These are phyloP conservation scores for Ophiostoma himal-ulmi DNA, from an alignment of 2,329 filamentous ascomycete species.

Conservation along the genomic window DNA sequence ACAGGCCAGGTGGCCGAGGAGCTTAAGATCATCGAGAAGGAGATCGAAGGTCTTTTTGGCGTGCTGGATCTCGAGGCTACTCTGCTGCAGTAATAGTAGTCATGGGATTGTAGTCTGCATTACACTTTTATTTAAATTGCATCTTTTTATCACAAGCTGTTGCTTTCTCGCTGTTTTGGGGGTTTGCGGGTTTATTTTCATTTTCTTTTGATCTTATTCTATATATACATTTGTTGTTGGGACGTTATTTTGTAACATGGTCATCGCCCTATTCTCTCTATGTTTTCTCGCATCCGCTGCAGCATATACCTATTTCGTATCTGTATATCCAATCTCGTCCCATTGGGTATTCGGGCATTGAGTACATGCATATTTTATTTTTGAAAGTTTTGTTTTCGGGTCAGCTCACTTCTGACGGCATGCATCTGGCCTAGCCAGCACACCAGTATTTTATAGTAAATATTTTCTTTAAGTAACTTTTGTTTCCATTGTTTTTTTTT, in stretches of 20 bases:
- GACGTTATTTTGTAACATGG: not conserved
- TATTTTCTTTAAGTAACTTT: not conserved
- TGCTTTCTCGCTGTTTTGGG: not conserved
- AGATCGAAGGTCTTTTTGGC: constrained; percentile 59
- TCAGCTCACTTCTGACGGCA: not conserved
- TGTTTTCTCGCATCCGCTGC: not conserved
- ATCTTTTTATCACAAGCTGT: not conserved
- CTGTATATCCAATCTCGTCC: not conserved
- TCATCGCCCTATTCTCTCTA: not conserved
- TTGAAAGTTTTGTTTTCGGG: not conserved
- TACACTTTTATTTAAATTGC: not conserved
- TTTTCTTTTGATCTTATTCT: not conserved
- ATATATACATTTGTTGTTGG: not conserved
- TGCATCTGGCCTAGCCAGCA: not conserved
- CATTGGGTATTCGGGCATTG: not conserved
- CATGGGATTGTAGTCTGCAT: not conserved
- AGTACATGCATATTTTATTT: not conserved
- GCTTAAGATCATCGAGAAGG: constrained; percentile 53
- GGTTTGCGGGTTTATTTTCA: not conserved
- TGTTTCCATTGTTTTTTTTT: not conserved
- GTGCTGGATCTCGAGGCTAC: constrained; percentile 56
- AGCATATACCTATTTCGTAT: constrained; percentile 14
- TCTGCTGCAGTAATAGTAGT: constrained; percentile 43
- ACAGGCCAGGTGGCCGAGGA: constrained; percentile 62
- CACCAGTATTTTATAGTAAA: not conserved